Percentiles rank a stretch among this genome's conserved stretches.
Evolutionary conservation across 2,329 filamentous ascomycete species (phyloP).

Genomic region (Pezicula radicicola): DNA sequence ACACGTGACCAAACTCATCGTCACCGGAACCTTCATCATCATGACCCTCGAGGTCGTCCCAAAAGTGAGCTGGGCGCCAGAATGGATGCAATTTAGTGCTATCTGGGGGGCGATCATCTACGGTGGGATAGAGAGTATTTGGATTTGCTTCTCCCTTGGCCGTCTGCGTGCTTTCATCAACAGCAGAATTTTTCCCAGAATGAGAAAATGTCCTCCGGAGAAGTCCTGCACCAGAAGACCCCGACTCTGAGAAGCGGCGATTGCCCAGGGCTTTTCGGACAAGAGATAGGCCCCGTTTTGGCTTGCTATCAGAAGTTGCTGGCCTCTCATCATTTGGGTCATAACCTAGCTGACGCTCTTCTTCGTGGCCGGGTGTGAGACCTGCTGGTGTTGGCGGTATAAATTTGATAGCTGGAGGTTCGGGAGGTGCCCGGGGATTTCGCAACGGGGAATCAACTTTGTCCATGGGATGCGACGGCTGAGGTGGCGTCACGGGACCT

Average conservation of each 20-base stretch:
- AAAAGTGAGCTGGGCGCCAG: conserved; percentile 54
- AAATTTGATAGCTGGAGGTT: conserved; percentile 55
- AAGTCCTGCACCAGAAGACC: conserved; percentile 50
- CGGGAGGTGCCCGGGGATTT: conserved; percentile 58
- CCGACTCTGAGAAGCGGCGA: conserved; percentile 44
- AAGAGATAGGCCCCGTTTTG: conserved; percentile 45
- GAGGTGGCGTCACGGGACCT: conserved; percentile 49
- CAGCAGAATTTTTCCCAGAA: conserved; percentile 13
- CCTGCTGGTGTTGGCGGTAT: conserved; percentile 62
- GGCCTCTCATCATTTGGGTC: conserved; percentile 42
- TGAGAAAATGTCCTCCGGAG: conserved; percentile 39
- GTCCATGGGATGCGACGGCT: conserved; percentile 43
- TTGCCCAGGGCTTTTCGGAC: conserved; percentile 52
- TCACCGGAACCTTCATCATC: conserved; percentile 28
- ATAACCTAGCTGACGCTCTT: conserved; percentile 49
- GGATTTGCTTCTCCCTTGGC: conserved; percentile 20
- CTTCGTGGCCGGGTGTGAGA: conserved; percentile 51
- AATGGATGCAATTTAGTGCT: conserved; percentile 55
- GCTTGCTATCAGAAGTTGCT: conserved; percentile 35
- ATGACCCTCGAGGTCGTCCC: conserved; percentile 35
- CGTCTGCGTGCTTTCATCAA: conserved; percentile 21
- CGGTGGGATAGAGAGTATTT: conserved; percentile 35
- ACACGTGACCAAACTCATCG: conserved; percentile 23
- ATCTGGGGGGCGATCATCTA: conserved; percentile 46
- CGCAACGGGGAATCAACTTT: conserved; percentile 60